Evolutionary conservation across 768 basidiomycete genomes (phyloP), one percentile per base, ranked within the genome.

Genomic region (Cytidiella melzeri): DNA sequence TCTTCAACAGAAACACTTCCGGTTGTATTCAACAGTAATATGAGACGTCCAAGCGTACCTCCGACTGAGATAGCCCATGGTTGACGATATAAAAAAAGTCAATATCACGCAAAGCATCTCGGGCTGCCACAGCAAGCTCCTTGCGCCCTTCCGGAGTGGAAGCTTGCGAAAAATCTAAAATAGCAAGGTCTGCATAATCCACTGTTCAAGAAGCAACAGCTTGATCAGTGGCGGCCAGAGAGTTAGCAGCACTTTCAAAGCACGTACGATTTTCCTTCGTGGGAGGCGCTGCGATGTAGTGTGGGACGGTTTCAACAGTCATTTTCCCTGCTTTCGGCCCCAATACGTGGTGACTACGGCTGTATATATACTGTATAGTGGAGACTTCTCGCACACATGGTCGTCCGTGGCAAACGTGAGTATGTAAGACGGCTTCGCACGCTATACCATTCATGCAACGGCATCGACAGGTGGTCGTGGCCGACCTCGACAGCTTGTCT

Each of bases 41-140:
- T 11, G 4, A 7, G 18, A 39, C 10, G 4, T 7, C 5, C 15
- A 12, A 45, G 50, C 52, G 9, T 28, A 73, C 76, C 61, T 72
- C 67, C 23, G 65, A 65, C 39, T 59, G 56, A 1, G 69, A 69
- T 43, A 70, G 68, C n/a, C 75, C 76, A 56, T 78, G 76, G 47
- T 76, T 74, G 30, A 75, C 60, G 21, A 73, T 68, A 51, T 75
- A 77, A 55, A 77, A 72, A 60, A 78, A 78, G 4, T 67, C 67
- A 26, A 61, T 57, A 9, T 57, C 59, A 26, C 57, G 56, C 55
- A 67, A 61, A 4, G 67, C 68, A 42, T 67, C 64, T 25, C 64
- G 62, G 6, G 61, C 64, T 43, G 62, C 47, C 2, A 49, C 49
- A 6, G 59, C 65, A 15, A 69, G 63, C 34, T 56, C 64, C 2